phyloP scores from a whole-genome alignment of 2,329 filamentous ascomycete species.

The Paraconiothyrium brasiliense region DNA sequence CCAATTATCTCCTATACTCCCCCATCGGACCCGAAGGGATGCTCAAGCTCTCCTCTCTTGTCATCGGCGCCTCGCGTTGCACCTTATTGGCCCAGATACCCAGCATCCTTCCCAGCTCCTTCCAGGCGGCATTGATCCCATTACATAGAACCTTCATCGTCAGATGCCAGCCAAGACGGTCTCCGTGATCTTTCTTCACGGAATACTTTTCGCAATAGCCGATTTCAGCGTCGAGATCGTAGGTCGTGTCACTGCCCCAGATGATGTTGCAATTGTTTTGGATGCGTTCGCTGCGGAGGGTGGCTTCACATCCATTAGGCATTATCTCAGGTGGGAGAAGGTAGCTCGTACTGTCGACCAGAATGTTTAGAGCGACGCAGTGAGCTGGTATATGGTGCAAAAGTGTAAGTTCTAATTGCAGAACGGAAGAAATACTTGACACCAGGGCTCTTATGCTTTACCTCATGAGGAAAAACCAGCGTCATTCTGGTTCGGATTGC shows the following conservation, averaged over 20 bases:
- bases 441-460: too few relatives aligned
- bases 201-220: conserved; percentile 21
- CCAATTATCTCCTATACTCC: conserved; percentile 7
- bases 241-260: conserved; percentile 24
- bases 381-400: too few relatives aligned
- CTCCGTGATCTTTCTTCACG: conserved; percentile 17
- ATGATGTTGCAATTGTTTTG: conserved; percentile 24
- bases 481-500: too few relatives aligned
- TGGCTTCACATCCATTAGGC: not conserved
- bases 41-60: conserved; percentile 34
- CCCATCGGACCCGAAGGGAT: conserved; percentile 21
- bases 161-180: conserved; percentile 22
- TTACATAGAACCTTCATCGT: conserved; percentile 21
- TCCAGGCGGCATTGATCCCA: conserved; percentile 21
- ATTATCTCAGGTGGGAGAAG: not conserved
- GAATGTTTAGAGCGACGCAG: too few relatives aligned
- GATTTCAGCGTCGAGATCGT: conserved; percentile 27
- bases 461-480: too few relatives aligned
- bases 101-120: conserved; percentile 28
- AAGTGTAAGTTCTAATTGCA: too few relatives aligned
- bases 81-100: conserved; percentile 21
- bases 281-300: not conserved
- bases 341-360: too few relatives aligned
- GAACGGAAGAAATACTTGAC: too few relatives aligned
- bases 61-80: conserved; percentile 37